Evolutionary conservation across 495 filamentous ascomycete genomes (phyloP).

Genomic region (Paragyromitra xinjiangensis): DNA sequence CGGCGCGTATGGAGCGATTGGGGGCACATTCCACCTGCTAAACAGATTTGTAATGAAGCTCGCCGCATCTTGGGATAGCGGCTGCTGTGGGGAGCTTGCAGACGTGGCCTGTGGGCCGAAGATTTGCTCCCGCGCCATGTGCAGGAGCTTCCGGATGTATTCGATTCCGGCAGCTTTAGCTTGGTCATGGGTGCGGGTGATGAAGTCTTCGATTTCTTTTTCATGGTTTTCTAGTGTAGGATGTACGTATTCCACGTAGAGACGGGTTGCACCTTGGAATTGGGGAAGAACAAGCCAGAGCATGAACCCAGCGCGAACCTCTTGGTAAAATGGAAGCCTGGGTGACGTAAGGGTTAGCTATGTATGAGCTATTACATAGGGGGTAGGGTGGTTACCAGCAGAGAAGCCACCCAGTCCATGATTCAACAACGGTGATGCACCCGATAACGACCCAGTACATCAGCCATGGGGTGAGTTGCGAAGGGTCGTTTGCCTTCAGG

Average conservation of each 20-base stretch:
- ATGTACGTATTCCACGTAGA: constrained; percentile 86
- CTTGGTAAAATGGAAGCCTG: constrained; percentile 94
- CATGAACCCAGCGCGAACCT: constrained; percentile 84
- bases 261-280: constrained; percentile 83
- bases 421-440: constrained; percentile 81
- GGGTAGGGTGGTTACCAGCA: constrained; percentile 66
- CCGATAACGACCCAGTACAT: constrained; percentile 98
- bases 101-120: constrained; percentile 68
- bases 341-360: constrained; percentile 33
- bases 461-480: constrained; percentile 95
- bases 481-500: constrained; percentile 88
- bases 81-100: constrained; percentile 60
- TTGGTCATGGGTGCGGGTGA: constrained; percentile 80
- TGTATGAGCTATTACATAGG: background rate
- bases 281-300: constrained; percentile 97
- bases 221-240: constrained; percentile 91
- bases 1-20: constrained; percentile 60
- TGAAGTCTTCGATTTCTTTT: constrained; percentile 86
- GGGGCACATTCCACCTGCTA: constrained; percentile 83
- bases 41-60: constrained; percentile 82
- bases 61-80: constrained; percentile 63
- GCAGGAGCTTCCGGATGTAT: constrained; percentile 81
- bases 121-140: constrained; percentile 75
- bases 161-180: constrained; percentile 78
- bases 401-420: constrained; percentile 84